Conservation (phyloP, 129 eudicot species). For the Flaveria robusta region DNA sequence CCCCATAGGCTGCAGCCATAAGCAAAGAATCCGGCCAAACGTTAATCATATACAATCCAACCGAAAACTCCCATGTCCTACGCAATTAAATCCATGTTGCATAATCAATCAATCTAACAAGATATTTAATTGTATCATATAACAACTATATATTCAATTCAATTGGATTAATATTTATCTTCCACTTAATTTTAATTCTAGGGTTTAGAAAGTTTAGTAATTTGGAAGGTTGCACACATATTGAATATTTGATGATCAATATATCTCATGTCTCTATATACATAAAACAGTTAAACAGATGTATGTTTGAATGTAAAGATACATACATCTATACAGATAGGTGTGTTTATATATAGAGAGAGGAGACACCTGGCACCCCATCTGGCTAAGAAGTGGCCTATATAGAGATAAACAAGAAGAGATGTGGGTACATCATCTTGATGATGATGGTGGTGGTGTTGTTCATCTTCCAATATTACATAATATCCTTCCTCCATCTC, state of each 20-base stretch:
- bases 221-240: background rate
- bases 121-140: background rate
- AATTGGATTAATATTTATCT: background rate
- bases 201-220: background rate
- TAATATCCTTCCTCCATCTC: constrained; percentile 31
- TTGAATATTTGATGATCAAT: no score
- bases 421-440: constrained; percentile 40
- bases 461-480: constrained; percentile 26
- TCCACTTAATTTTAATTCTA: background rate
- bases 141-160: background rate
- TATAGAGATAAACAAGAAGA: constrained; percentile 58
- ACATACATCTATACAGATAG: background rate
- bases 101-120: background rate
- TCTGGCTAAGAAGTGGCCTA: constrained; percentile 90
- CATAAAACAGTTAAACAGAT: background rate
- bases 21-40: constrained; percentile 90
- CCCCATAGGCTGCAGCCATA: constrained; percentile 91
- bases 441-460: background rate
- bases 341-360: background rate
- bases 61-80: constrained; percentile 99
- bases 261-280: background rate
- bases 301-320: background rate
- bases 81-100: background rate
- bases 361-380: constrained; percentile 92
- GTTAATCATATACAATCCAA: constrained; percentile 86